A percentile compares a stretch with the other conserved stretches of the same genome.
phyloP scores from a whole-genome alignment of 1,139 yeast genomes.

The Taphrina deformans region DNA sequence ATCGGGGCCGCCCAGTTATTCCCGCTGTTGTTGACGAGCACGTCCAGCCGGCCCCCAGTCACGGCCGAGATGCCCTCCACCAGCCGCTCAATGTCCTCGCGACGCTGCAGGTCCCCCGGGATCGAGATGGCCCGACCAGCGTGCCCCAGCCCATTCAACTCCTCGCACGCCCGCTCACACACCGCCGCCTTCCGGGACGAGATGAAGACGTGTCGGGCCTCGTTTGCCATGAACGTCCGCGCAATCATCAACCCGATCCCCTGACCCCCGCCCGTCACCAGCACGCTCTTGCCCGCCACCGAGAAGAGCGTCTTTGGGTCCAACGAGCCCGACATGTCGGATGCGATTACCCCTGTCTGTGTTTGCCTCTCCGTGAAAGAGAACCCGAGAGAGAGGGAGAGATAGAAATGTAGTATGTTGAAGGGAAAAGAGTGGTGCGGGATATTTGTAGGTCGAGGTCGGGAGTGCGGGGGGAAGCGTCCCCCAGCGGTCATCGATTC shows the following conservation, averaged over 20 bases:
- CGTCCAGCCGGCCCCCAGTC: slow-evolving; percentile 51
- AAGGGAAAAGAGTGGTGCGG: too few species aligned
- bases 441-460: too few species aligned
- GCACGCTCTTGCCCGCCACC: slow-evolving; percentile 66
- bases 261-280: slow-evolving; percentile 71
- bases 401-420: too few species aligned
- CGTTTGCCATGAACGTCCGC: slow-evolving; percentile 20
- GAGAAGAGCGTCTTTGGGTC: slow-evolving; percentile 39
- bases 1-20: slow-evolving; percentile 76
- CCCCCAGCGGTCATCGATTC: too few species aligned
- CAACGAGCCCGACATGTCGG: neutral
- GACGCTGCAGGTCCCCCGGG: slow-evolving; percentile 62
- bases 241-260: slow-evolving; percentile 32
- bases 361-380: too few species aligned
- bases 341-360: neutral
- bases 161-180: slow-evolving; percentile 59
- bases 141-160: slow-evolving; percentile 53
- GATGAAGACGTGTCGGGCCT: slow-evolving; percentile 49
- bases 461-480: too few species aligned
- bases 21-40: slow-evolving; percentile 76
- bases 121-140: slow-evolving; percentile 54
- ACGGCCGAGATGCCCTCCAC: slow-evolving; percentile 51
- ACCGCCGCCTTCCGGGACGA: slow-evolving; percentile 68
- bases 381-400: too few species aligned
- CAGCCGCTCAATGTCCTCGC: slow-evolving; percentile 55